A percentile compares a stretch with the other conserved stretches of the same genome.
These are phyloP conservation scores for Peribolospora kevripleyi DNA, from an alignment of 768 basidiomycete species.

Conservation along the genomic window DNA sequence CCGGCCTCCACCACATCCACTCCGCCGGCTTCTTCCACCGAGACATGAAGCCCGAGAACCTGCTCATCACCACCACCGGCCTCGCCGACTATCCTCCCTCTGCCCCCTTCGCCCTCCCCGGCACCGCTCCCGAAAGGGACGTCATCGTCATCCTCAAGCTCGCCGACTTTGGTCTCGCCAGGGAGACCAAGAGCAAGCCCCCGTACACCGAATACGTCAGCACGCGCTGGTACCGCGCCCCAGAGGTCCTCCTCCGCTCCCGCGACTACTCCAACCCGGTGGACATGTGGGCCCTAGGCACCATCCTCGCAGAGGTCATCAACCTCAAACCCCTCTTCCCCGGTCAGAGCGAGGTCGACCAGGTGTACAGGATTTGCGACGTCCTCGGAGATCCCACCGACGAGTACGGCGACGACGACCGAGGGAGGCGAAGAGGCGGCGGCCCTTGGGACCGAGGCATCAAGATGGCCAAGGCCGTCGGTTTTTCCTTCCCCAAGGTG, in stretches of 20 bases:
- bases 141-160: constrained; percentile 92
- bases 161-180: constrained; percentile 89
- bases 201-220: constrained; percentile 98
- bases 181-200: constrained; percentile 62
- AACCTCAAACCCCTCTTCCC: constrained; percentile 90
- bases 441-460: constrained; percentile 69
- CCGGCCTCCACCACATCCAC: constrained; percentile 83
- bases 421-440: constrained; percentile 50
- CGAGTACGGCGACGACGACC: constrained; percentile 52
- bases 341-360: constrained; percentile 74
- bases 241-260: constrained; percentile 77
- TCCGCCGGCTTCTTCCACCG: constrained; percentile 85
- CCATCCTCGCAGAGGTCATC: constrained; percentile 89
- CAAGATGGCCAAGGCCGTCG: constrained; percentile 61
- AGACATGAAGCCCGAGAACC: constrained; percentile 99
- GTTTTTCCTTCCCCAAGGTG: constrained; percentile 77
- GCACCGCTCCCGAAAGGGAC: constrained; percentile 54
- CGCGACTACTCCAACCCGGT: constrained; percentile 89
- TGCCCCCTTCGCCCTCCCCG: constrained; percentile 37
- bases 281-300: constrained; percentile 98
- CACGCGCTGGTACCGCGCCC: constrained; percentile 98
- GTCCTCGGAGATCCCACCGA: constrained; percentile 75
- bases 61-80: constrained; percentile 91
- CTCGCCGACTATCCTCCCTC: constrained; percentile 70
- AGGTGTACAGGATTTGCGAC: constrained; percentile 70